Percentiles rank a stretch among this genome's conserved stretches.
Conservation (phyloP, 1,139 yeast species). For the Zygosaccharomyces sapae region DNA sequence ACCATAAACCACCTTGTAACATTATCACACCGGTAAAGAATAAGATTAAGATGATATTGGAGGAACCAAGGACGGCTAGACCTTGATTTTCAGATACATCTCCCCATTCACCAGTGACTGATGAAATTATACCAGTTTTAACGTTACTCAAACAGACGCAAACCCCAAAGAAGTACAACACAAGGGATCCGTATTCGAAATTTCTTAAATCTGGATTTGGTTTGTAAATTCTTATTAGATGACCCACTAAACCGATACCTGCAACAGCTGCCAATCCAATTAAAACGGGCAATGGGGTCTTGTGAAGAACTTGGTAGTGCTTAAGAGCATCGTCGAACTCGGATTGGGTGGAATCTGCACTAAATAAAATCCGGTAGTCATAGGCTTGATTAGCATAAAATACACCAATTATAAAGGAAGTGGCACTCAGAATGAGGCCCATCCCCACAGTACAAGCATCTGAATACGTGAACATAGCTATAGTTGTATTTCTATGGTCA, state of each 20-base stretch:
- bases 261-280: conserved; percentile 42
- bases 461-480: conserved; percentile 8
- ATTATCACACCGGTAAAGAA: conserved; percentile 72
- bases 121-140: conserved; percentile 72
- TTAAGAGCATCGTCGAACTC: conserved; percentile 58
- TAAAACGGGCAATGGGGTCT: conserved; percentile 54
- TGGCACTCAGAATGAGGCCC: conserved; percentile 38
- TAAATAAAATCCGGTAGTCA: conserved; percentile 76
- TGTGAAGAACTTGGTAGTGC: conserved; percentile 66
- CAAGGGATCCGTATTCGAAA: conserved; percentile 85
- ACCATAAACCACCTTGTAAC: conserved; percentile 84
- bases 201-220: conserved; percentile 78
- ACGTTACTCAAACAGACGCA: conserved; percentile 83
- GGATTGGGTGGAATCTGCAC: conserved; percentile 44
- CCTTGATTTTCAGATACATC: conserved; percentile 87
- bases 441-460: conserved; percentile 31
- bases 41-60: conserved; percentile 70
- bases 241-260: conserved; percentile 63
- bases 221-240: conserved; percentile 74
- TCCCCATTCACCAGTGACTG: conserved; percentile 78
- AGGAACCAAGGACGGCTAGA: conserved; percentile 85
- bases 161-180: conserved; percentile 62
- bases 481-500: conserved; percentile 1
- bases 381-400: conserved; percentile 77
- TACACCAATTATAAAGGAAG: conserved; percentile 76